A percentile compares a stretch with the other conserved stretches of the same genome.
Evolutionary conservation across 2,329 filamentous ascomycete species (phyloP).

Genomic region (Hysterium pulicare): DNA sequence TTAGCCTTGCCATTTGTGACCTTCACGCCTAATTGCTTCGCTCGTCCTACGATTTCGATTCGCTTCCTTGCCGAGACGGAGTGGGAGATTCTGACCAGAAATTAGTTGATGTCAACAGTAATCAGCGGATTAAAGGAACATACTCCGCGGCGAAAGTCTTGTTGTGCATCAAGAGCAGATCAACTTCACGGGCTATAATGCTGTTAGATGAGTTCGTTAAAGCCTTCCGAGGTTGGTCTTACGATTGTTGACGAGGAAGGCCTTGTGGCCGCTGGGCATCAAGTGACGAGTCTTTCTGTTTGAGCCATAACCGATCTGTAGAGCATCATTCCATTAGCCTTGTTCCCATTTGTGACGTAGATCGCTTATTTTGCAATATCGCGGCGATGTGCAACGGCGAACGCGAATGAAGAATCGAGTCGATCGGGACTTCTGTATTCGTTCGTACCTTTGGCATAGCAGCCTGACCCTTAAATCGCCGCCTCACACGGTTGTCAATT

Average conservation of each 20-base stretch:
- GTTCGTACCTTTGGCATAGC: constrained; percentile 92
- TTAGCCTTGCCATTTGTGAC: constrained; percentile 99
- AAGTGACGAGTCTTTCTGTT: constrained; percentile 99
- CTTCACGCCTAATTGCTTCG: constrained; percentile 98
- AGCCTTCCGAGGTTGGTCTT: constrained; percentile 9
- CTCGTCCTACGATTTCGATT: constrained; percentile 94
- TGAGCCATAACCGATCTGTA: constrained; percentile 94
- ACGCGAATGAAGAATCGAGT: neutral
- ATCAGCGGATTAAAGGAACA: constrained; percentile 38
- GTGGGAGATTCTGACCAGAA: constrained; percentile 76
- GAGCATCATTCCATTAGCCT: constrained; percentile 27
- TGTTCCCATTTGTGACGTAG: constrained; percentile 5
- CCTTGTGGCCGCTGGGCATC: constrained; percentile 99
- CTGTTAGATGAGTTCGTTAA: constrained; percentile 16
- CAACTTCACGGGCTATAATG: constrained; percentile 68
- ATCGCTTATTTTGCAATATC: neutral
- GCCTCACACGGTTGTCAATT: constrained; percentile 97
- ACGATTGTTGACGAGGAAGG: constrained; percentile 96
- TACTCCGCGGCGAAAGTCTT: constrained; percentile 98
- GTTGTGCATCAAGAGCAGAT: constrained; percentile 99
- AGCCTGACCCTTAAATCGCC: constrained; percentile 94
- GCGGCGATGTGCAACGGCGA: neutral
- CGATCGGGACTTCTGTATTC: neutral
- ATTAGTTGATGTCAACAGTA: neutral
- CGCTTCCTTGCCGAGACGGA: constrained; percentile 98